Conservation (phyloP, 2,329 filamentous ascomycete genomes). For the Calonectria honghensis region DNA sequence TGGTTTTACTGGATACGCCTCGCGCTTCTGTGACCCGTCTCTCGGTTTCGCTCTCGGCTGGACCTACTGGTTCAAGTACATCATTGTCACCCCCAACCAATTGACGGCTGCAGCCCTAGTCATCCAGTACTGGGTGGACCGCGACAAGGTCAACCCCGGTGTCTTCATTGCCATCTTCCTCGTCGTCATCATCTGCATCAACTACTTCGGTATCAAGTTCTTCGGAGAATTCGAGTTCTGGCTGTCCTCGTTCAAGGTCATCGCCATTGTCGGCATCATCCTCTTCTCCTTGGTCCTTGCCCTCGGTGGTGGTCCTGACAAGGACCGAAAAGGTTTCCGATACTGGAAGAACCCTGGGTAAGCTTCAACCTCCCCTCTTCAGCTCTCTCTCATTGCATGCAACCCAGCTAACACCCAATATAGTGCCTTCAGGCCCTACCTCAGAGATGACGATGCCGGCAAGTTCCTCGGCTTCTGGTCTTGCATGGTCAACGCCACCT, state of each 20-base stretch:
- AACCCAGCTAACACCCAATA: constrained; percentile 16
- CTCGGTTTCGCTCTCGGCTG: constrained; percentile 87
- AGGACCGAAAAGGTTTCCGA: constrained; percentile 78
- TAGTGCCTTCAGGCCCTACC: constrained; percentile 61
- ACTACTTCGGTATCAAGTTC: constrained; percentile 81
- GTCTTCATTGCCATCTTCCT: constrained; percentile 86
- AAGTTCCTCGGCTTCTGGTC: constrained; percentile 80
- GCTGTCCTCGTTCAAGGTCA: constrained; percentile 79
- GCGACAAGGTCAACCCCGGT: constrained; percentile 82
- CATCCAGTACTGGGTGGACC: constrained; percentile 84
- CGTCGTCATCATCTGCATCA: constrained; percentile 77
- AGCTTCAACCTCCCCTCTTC: background rate
- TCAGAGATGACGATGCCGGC: constrained; percentile 60
- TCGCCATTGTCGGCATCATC: constrained; percentile 80
- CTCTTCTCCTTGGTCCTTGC: constrained; percentile 78
- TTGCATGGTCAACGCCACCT: constrained; percentile 84
- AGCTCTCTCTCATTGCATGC: rapidly evolving
- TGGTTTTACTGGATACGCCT: constrained; percentile 88
- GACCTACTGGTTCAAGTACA: constrained; percentile 85
- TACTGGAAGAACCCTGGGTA: constrained; percentile 78
- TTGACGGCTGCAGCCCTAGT: constrained; percentile 87
- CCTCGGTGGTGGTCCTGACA: constrained; percentile 78
- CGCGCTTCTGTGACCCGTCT: constrained; percentile 86
- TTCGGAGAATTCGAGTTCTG: constrained; percentile 81
- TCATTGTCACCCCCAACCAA: constrained; percentile 90